Evolutionary conservation across 371 early-diverging fungal genomes (phyloP).

Genomic region (Nematocida displodere): DNA sequence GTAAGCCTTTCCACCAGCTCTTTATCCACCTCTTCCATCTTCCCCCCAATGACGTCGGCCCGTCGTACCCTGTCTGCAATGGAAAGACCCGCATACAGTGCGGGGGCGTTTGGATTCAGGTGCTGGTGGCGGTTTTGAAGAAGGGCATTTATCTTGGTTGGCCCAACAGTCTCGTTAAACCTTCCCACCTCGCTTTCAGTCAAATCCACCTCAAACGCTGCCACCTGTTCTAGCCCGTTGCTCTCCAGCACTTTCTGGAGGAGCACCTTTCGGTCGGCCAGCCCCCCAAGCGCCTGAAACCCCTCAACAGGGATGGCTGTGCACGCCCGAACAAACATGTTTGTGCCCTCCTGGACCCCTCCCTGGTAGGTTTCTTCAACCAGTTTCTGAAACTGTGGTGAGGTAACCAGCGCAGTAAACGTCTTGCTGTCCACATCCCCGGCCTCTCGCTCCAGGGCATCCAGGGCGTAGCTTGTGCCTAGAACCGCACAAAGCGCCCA

Average conservation of each 20-base stretch:
- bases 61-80: slow-evolving; percentile 6
- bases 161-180: slow-evolving; percentile 22
- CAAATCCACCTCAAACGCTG: background rate
- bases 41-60: background rate
- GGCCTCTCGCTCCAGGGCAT: background rate
- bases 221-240: background rate
- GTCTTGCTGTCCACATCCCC: too few species aligned
- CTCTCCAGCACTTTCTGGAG: background rate
- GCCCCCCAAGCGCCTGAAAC: too few species aligned
- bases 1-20: background rate
- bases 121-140: background rate
- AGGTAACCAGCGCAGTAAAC: background rate
- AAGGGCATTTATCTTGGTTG: slow-evolving; percentile 1
- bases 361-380: background rate
- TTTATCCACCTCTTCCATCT: background rate
- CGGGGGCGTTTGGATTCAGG: background rate
- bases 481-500: slow-evolving; percentile 14
- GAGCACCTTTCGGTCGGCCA: slow-evolving; percentile 5
- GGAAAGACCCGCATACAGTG: slow-evolving; percentile 25
- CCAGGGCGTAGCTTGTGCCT: background rate
- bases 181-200: slow-evolving; percentile 15
- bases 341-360: background rate
- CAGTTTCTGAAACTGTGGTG: background rate
- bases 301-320: too few species aligned
- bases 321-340: background rate